Evolutionary conservation across 441 rosid genomes (phyloP).

Genomic region (Hura crepitans): DNA sequence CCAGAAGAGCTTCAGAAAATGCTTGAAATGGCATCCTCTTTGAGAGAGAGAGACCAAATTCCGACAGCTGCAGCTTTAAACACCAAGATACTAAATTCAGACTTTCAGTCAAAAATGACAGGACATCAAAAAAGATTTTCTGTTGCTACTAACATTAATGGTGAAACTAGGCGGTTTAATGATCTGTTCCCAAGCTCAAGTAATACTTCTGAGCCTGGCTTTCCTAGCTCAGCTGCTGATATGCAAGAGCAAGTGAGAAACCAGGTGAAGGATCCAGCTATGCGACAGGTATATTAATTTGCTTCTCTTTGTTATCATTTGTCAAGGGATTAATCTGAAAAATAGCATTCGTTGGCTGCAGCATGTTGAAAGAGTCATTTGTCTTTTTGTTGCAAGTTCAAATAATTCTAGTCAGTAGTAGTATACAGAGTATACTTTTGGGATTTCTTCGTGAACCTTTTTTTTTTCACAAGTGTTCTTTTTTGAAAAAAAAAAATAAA

Average conservation of each 20-base stretch:
- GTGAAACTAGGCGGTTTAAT: constrained; percentile 48
- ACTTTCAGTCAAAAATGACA: constrained; percentile 24
- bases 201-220: constrained; percentile 41
- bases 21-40: constrained; percentile 74
- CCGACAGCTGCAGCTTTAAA: constrained; percentile 37
- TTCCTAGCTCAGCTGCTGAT: constrained; percentile 54
- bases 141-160: constrained; percentile 29
- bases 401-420: background rate
- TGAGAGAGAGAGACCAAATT: constrained; percentile 38
- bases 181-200: constrained; percentile 38
- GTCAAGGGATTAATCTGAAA: background rate
- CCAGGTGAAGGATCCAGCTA: constrained; percentile 93
- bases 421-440: background rate
- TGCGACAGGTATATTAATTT: constrained; percentile 54
- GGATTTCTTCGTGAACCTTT: background rate
- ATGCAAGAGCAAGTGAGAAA: constrained; percentile 82
- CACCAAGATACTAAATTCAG: constrained; percentile 25
- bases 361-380: background rate
- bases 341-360: background rate
- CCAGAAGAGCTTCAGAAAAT: constrained; percentile 76
- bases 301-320: background rate
- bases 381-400: background rate
- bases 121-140: constrained; percentile 32
- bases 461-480: background rate
- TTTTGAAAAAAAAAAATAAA: background rate